Base-by-base conservation (phyloP, 129 eudicot genomes). In the Deinandra increscens region DNA sequence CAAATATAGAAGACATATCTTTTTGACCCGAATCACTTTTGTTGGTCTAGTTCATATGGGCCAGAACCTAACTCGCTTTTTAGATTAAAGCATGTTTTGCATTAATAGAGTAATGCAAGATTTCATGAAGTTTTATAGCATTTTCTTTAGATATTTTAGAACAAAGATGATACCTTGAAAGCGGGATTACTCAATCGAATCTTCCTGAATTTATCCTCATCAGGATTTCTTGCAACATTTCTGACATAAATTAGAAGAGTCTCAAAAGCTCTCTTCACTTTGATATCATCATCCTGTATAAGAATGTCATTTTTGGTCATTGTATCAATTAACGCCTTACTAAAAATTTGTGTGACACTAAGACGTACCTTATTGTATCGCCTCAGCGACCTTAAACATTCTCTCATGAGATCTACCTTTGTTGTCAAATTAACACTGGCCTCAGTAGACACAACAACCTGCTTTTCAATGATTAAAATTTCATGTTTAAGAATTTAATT, bases 381-480 rank as follows among this genome's bases (percentile, higher is more conserved):
- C 77, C 80, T 86, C 20, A 92, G 84, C 23, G 91, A 84, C 83
- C 96, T 84, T 64, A 92, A 80, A 72, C 95, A 92, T 36, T 88
- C 88, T 71, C 91, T 79, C 86, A 88, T 76, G 39, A 70, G 83
- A 62, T 92, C 89, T 26, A 70, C 73, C 77, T 66, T 74, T 70
- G 83, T 66, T 58, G 79, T 68, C 44, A 74, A 75, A 72, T 64
- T 80, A 31, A 45, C 76, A 34, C 80, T 69, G 46, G 75, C 15
- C 23, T 39, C 12, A 71, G 58, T 76, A 71, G 86, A 67, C 49
- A 79, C 68, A 36, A 69, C 75, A 43, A 75, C 76, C 94, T 85
- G 78, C 62, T 77, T 22, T 54, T 74, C 20, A 15, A 58, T 65
- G 5, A 51, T 49, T 36, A 34, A 13, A 67, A 42, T 41, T 44